Conservation (phyloP, 1,139 yeast species). For the Cylindricascospora bacillispora region DNA sequence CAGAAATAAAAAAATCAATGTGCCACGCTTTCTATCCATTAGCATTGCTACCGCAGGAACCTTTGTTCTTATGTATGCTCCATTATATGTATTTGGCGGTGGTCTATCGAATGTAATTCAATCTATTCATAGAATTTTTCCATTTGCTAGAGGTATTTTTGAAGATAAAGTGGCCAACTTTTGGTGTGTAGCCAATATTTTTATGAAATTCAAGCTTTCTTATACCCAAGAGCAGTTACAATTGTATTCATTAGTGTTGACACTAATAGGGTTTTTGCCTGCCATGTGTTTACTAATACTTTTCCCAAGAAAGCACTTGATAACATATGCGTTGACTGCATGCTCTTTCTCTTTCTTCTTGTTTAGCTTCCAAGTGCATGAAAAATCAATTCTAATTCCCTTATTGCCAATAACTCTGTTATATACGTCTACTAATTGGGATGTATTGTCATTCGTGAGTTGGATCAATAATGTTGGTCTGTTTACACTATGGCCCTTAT, state of each 20-base stretch:
- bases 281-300: constrained; percentile 42
- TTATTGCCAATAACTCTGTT: constrained; percentile 70
- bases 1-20: constrained; percentile 26
- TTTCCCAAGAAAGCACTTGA: constrained; percentile 37
- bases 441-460: constrained; percentile 55
- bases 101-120: constrained; percentile 31
- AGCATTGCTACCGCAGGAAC: constrained; percentile 51
- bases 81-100: constrained; percentile 40
- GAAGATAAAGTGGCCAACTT: constrained; percentile 96
- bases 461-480: constrained; percentile 82
- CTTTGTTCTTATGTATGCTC: constrained; percentile 41
- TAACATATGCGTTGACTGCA: constrained; percentile 68
- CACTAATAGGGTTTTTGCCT: constrained; percentile 58
- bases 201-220: constrained; percentile 52
- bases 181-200: constrained; percentile 82
- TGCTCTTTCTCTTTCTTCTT: constrained; percentile 81
- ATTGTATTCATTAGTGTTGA: constrained; percentile 45
- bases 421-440: constrained; percentile 43
- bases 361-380: constrained; percentile 94
- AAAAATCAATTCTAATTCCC: constrained; percentile 79
- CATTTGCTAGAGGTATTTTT: constrained; percentile 87
- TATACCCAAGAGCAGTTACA: constrained; percentile 52
- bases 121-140: constrained; percentile 60
- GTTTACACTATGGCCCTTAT: constrained; percentile 80
- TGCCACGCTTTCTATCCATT: constrained; percentile 44